A percentile compares a stretch with the other conserved stretches of the same genome.
Evolutionary conservation across 208 protist genomes (phyloP).

Genomic region (Endotrypanum monterogeii): DNA sequence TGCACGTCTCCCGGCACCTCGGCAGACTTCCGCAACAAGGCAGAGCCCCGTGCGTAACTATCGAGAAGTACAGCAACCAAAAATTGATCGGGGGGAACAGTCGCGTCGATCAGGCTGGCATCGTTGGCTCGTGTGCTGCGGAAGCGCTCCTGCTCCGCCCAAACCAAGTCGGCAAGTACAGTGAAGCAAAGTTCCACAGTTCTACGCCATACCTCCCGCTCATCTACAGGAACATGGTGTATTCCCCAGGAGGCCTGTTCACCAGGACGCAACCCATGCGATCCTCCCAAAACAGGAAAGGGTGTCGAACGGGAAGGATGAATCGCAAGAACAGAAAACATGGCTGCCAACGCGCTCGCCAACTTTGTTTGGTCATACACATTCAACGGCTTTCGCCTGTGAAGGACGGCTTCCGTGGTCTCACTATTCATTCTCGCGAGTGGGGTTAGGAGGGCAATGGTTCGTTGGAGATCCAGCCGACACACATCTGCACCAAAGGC

Average conservation of each 20-base stretch:
- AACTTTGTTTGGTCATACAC: conserved; percentile 23
- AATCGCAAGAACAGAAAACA: background rate
- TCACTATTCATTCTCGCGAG: background rate
- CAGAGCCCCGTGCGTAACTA: background rate
- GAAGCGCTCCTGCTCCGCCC: background rate
- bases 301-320: background rate
- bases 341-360: conserved; percentile 12
- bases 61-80: conserved; percentile 9
- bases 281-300: background rate
- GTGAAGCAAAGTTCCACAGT: conserved; percentile 6
- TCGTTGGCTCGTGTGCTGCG: background rate
- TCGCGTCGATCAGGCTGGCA: background rate
- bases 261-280: background rate
- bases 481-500: conserved; percentile 8
- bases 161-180: conserved; percentile 1
- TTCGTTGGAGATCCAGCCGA: background rate
- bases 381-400: conserved; percentile 4
- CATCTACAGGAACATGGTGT: background rate
- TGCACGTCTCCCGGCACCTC: background rate
- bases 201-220: background rate
- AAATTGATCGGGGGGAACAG: conserved; percentile 4
- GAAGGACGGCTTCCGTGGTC: background rate
- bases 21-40: background rate
- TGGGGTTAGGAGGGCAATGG: conserved; percentile 2
- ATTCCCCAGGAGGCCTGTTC: background rate